phyloP scores from a whole-genome alignment of 2,329 filamentous ascomycete species.

The Trichoderma simmonsii region DNA sequence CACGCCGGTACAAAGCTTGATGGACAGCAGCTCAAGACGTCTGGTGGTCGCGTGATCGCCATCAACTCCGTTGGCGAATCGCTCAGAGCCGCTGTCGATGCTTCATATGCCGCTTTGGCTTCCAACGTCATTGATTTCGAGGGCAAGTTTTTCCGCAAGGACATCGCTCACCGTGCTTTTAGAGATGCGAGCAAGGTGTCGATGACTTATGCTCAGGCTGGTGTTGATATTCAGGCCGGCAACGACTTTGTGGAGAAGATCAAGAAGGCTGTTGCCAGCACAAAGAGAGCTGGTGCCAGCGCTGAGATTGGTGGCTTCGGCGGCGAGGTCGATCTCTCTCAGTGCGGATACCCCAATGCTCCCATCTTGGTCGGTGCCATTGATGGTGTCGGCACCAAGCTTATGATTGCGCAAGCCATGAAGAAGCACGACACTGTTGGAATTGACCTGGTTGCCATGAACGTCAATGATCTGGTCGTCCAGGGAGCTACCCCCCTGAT shows the following conservation, averaged over 20 bases:
- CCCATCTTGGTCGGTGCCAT: constrained; percentile 91
- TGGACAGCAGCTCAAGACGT: constrained; percentile 64
- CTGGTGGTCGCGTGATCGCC: constrained; percentile 89
- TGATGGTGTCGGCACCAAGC: constrained; percentile 94
- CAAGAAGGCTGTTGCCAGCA: constrained; percentile 84
- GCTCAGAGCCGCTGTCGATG: constrained; percentile 77
- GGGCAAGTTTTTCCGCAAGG: constrained; percentile 86
- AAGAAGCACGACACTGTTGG: constrained; percentile 91
- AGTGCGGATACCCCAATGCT: constrained; percentile 68
- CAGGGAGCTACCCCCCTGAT: constrained; percentile 92
- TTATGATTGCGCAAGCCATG: constrained; percentile 90
- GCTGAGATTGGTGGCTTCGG: constrained; percentile 95
- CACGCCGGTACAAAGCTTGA: constrained; percentile 80
- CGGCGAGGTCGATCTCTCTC: constrained; percentile 59
- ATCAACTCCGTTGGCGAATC: constrained; percentile 73
- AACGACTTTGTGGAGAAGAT: constrained; percentile 91
- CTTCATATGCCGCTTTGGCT: constrained; percentile 81
- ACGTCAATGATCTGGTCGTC: constrained; percentile 95
- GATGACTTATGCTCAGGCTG: constrained; percentile 89
- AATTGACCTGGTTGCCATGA: constrained; percentile 97
- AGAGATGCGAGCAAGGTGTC: constrained; percentile 40
- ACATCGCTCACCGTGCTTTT: constrained; percentile 80
- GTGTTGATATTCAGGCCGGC: constrained; percentile 90
- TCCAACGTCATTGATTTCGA: constrained; percentile 70
- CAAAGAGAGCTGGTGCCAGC: constrained; percentile 80